Evolutionary conservation across 768 basidiomycete genomes (phyloP).

Genomic region (Russula ochroleuca): DNA sequence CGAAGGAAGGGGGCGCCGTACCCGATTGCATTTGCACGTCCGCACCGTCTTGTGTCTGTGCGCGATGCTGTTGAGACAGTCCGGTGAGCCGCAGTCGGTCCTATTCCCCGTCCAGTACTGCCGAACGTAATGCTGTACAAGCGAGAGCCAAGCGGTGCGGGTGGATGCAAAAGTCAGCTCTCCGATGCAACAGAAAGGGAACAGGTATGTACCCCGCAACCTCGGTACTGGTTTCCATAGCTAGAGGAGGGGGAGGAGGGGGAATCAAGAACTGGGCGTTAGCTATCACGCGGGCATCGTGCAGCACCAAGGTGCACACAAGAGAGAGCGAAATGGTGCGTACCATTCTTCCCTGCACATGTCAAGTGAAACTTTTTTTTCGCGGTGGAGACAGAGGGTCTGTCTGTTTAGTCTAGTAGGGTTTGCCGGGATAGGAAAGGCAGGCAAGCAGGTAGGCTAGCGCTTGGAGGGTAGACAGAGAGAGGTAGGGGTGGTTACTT

Average conservation of each 20-base stretch:
- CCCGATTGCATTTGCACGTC: slow-evolving; percentile 52
- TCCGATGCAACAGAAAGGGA: not conserved
- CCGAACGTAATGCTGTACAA: slow-evolving; percentile 55
- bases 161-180: slow-evolving; percentile 5
- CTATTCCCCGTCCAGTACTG: slow-evolving; percentile 58
- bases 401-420: not conserved
- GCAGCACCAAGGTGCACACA: not conserved
- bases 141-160: not conserved
- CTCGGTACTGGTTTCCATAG: slow-evolving; percentile 28
- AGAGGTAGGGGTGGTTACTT: not conserved
- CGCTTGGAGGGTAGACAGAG: not conserved
- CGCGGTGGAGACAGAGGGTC: not conserved
- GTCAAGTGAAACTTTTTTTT: not conserved
- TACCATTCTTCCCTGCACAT: slow-evolving; percentile 29
- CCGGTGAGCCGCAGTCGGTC: slow-evolving; percentile 49
- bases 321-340: not conserved
- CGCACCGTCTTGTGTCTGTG: slow-evolving; percentile 58
- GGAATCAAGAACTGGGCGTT: not conserved
- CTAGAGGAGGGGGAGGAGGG: slow-evolving; percentile 1
- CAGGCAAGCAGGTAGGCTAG: not conserved
- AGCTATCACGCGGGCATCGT: not conserved
- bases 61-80: slow-evolving; percentile 50
- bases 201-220: slow-evolving; percentile 24
- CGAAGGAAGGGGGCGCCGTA: slow-evolving; percentile 24
- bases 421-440: not conserved